Evolutionary conservation across 2,329 filamentous ascomycete species (phyloP).

Genomic region (Ophiosphaerella narmari): DNA sequence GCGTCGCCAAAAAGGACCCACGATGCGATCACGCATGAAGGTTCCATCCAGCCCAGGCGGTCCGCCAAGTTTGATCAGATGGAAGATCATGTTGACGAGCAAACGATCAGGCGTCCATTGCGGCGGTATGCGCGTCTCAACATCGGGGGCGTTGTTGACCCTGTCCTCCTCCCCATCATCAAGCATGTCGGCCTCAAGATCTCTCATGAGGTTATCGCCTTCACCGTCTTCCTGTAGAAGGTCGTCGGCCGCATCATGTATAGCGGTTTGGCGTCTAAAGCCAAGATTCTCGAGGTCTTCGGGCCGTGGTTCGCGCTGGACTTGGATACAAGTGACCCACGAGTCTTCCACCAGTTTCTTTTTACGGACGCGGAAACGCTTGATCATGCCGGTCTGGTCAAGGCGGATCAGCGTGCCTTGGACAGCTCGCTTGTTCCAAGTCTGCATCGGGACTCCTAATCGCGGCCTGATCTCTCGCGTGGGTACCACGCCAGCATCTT

Average conservation of each 20-base stretch:
- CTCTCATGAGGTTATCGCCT: conserved; percentile 35
- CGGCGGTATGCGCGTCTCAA: conserved; percentile 48
- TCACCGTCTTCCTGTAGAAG: conserved; percentile 37
- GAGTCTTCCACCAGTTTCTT: conserved; percentile 31
- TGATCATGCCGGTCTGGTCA: conserved; percentile 47
- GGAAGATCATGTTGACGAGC: conserved; percentile 58
- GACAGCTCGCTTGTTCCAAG: conserved; percentile 47
- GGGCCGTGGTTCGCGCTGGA: conserved; percentile 45
- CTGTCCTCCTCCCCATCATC: conserved; percentile 24
- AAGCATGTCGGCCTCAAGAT: conserved; percentile 38
- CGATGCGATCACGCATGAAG: conserved; percentile 43
- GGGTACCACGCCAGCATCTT: conserved; percentile 56
- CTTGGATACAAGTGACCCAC: conserved; percentile 46
- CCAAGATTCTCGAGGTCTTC: conserved; percentile 42
- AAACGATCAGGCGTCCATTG: conserved; percentile 60
- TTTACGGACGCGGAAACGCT: conserved; percentile 41
- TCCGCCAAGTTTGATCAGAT: conserved; percentile 54
- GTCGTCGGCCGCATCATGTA: conserved; percentile 20
- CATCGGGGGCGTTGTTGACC: conserved; percentile 17
- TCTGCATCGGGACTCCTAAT: conserved; percentile 44
- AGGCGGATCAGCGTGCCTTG: conserved; percentile 47
- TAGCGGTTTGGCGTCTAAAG: conserved; percentile 26
- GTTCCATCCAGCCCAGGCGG: conserved; percentile 55
- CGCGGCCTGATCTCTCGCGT: conserved; percentile 57
- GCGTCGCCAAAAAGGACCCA: conserved; percentile 59